Evolutionary conservation across 345 rosid genomes (phyloP).

Genomic region (Citropsis articulata): DNA sequence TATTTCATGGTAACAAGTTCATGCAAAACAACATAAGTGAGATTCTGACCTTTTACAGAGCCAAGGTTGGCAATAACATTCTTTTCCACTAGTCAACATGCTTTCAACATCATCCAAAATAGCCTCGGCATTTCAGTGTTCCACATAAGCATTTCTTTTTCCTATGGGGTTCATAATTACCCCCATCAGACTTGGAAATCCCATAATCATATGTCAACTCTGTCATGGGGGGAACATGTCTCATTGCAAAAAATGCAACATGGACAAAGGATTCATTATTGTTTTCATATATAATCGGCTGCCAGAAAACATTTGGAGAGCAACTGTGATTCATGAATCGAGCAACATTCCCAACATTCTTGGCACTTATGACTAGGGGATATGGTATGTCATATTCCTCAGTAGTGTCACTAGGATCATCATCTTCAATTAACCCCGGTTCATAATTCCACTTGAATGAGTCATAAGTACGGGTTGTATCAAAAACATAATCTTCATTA

Average conservation of each 20-base stretch:
- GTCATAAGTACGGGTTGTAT: conserved; percentile 43
- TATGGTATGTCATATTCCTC: conserved; percentile 56
- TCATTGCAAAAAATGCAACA: conserved; percentile 64
- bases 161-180: conserved; percentile 26
- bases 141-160: conserved; percentile 70
- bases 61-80: background rate
- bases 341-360: conserved; percentile 73
- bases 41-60: background rate
- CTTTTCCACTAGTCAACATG: background rate
- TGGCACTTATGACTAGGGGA: conserved; percentile 68
- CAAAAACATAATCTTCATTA: conserved; percentile 53
- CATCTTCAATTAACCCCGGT: conserved; percentile 12
- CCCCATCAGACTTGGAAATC: conserved; percentile 25
- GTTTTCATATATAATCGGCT: conserved; percentile 50
- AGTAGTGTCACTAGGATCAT: conserved; percentile 18
- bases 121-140: conserved; percentile 60
- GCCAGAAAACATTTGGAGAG: conserved; percentile 82
- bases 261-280: conserved; percentile 43
- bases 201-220: conserved; percentile 93
- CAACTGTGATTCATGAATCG: conserved; percentile 97
- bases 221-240: conserved; percentile 78
- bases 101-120: conserved; percentile 43
- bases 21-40: background rate
- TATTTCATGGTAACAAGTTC: background rate
- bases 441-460: conserved; percentile 7